These are phyloP conservation scores for Calonectria pteridis DNA, from an alignment of 2,329 filamentous ascomycete genomes.

Conservation along the genomic window DNA sequence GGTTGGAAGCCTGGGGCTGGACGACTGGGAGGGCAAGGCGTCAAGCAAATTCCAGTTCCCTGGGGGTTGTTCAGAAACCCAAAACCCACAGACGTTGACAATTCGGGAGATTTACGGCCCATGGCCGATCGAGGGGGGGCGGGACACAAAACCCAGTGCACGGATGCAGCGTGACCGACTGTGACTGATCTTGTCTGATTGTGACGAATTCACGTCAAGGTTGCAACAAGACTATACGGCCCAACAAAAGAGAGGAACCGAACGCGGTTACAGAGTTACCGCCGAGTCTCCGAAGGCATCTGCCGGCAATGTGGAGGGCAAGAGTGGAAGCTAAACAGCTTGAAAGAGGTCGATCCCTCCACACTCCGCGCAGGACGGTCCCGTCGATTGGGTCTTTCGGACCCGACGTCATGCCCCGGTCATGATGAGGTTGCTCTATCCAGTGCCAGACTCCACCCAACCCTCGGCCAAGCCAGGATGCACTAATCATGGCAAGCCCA, in stretches of 20 bases:
- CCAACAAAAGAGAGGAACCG: background rate
- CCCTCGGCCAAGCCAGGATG: background rate
- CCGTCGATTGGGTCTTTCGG: constrained; percentile 8
- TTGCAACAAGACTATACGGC: background rate
- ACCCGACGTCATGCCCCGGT: background rate
- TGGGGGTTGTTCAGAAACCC: background rate
- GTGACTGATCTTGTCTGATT: background rate
- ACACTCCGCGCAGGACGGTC: background rate
- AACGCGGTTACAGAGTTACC: background rate
- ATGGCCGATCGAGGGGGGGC: background rate
- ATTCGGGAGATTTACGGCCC: constrained; percentile 7
- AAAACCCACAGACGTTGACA: background rate
- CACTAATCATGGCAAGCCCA: constrained; percentile 3
- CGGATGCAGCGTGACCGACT: background rate
- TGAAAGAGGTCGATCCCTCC: constrained; percentile 3
- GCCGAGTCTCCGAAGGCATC: background rate
- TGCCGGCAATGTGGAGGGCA: background rate
- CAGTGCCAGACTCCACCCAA: constrained; percentile 18
- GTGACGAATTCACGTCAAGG: background rate
- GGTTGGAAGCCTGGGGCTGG: background rate
- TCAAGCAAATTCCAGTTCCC: background rate
- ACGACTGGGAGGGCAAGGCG: background rate
- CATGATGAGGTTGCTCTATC: constrained; percentile 5
- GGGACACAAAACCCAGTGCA: constrained; percentile 6
- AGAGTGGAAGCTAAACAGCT: background rate